Conservation (phyloP, 352 stramenopile species). For the Phytophthora fragariaefolia region DNA sequence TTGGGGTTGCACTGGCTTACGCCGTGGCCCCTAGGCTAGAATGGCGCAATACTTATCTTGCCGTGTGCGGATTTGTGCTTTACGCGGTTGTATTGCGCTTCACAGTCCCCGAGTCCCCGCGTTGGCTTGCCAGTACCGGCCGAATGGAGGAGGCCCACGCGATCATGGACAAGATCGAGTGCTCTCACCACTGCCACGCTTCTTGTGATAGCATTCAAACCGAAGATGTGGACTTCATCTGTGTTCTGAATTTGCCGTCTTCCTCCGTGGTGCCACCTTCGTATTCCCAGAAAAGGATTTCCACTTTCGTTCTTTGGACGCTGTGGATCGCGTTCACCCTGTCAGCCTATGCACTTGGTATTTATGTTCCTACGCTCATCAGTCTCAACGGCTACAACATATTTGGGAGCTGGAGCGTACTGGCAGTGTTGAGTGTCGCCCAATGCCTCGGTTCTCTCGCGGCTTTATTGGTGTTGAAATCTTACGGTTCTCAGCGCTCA, state of each 20-base stretch:
- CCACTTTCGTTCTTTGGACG: conserved; percentile 15
- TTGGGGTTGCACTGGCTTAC: conserved; percentile 41
- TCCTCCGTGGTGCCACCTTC: conserved; percentile 3
- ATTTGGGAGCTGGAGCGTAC: conserved; percentile 34
- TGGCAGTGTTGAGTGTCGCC: conserved; percentile 24
- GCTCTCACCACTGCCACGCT: not conserved
- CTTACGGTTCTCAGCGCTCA: conserved; percentile 18
- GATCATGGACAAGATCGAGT: conserved; percentile 31
- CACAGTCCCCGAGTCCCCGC: conserved; percentile 48
- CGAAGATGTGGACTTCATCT: conserved; percentile 6
- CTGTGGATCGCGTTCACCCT: conserved; percentile 30
- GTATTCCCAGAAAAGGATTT: conserved; percentile 1
- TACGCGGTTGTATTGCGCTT: conserved; percentile 32
- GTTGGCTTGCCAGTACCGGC: conserved; percentile 47
- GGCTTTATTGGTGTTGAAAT: conserved; percentile 25
- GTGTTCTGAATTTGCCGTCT: conserved; percentile 8
- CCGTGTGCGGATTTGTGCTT: conserved; percentile 31
- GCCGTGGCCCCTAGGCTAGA: conserved; percentile 32
- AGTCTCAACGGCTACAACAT: conserved; percentile 45
- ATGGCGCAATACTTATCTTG: conserved; percentile 46
- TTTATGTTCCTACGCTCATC: conserved; percentile 40
- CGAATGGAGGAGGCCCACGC: conserved; percentile 32
- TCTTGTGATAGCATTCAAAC: conserved; percentile 5
- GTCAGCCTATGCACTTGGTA: conserved; percentile 30
- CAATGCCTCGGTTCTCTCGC: conserved; percentile 34